These are phyloP conservation scores for Phoma sp. DNA, from an alignment of 2,329 filamentous ascomycete genomes.

Conservation along the genomic window DNA sequence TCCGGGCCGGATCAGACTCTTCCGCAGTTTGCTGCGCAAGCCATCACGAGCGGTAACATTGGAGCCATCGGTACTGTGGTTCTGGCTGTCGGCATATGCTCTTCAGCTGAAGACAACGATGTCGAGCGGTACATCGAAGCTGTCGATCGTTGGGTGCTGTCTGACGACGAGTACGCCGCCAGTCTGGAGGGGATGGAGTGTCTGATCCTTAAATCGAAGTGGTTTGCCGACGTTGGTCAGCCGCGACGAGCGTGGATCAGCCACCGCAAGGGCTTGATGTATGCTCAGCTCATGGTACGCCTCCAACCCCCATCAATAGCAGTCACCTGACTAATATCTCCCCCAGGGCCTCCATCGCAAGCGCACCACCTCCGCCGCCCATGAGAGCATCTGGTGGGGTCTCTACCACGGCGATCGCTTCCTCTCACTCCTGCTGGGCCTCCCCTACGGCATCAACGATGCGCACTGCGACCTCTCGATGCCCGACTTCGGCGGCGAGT, in stretches of 20 bases:
- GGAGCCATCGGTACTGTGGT: constrained; percentile 47
- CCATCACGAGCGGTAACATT: constrained; percentile 50
- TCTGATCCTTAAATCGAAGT: constrained; percentile 58
- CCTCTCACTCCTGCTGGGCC: constrained; percentile 59
- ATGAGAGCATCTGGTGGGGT: constrained; percentile 50
- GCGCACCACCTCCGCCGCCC: constrained; percentile 39
- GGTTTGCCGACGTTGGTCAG: constrained; percentile 61
- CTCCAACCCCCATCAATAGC: neutral
- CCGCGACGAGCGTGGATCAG: constrained; percentile 62
- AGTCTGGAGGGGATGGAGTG: constrained; percentile 62
- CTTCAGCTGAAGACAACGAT: constrained; percentile 52
- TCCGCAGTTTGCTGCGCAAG: constrained; percentile 52
- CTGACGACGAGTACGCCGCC: constrained; percentile 57
- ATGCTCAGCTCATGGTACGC: constrained; percentile 60
- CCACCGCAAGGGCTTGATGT: constrained; percentile 58
- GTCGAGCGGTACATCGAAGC: constrained; percentile 55
- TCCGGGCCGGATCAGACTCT: constrained; percentile 45
- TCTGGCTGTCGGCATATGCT: constrained; percentile 46
- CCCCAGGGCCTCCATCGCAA: constrained; percentile 47
- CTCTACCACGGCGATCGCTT: constrained; percentile 56
- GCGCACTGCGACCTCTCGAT: constrained; percentile 45
- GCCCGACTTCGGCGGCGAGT: constrained; percentile 34
- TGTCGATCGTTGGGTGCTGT: constrained; percentile 56
- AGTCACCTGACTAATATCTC: constrained; percentile 3
- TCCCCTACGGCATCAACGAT: constrained; percentile 55